Base-by-base conservation (phyloP, 768 basidiomycete genomes). In the Termitomyces sp. region DNA sequence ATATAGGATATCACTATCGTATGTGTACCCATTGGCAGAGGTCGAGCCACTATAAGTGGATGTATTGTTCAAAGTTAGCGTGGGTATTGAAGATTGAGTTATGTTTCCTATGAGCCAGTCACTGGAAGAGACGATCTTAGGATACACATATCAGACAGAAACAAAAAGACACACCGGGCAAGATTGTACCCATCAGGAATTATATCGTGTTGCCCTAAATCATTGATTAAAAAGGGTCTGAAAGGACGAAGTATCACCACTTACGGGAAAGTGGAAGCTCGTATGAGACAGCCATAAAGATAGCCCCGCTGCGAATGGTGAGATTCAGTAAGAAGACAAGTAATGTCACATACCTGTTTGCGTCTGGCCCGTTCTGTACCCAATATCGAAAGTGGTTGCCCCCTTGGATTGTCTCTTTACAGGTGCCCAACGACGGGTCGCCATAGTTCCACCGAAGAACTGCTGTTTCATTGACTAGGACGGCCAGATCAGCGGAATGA, bases 361-460 rank as follows among this genome's bases (percentile, higher is more conserved):
- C 85, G 3, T 69, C 29, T 13, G 73, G 60, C 0, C 92, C 92
- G 58, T 90, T 79, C 73, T 95, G 94, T 5, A 78, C 70, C 93
- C 92, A 95, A 69, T 94, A 95, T 41, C 94, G 82, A 67, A 94
- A 83, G 67, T 97, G 94, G 66, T 90, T 81, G 6, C 94, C 94
- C 2, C 94, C 94, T 62, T 90, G 67, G 42, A 95, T 80, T 2
- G 91, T 90, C 71, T 97, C 94, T 63, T 81, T 74, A 71, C 94
- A 96, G 1, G 93, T 82, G 0, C 94, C 94, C n/a, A 94, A 70
- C 52, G 84, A 74, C 0, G 85, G 81, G 64, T 96, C 85, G 8
- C 84, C 85, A 68, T 91, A 98, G 67, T 94, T 82, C 81, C 84
- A 94, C 36, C 94, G 81, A 26, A 95, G 84, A n/a, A 87, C 88